Evolutionary conservation across 805 yeast genomes (phyloP), one percentile per base, ranked within the genome.

Genomic region (Kregervanrija pseudodelftensis): DNA sequence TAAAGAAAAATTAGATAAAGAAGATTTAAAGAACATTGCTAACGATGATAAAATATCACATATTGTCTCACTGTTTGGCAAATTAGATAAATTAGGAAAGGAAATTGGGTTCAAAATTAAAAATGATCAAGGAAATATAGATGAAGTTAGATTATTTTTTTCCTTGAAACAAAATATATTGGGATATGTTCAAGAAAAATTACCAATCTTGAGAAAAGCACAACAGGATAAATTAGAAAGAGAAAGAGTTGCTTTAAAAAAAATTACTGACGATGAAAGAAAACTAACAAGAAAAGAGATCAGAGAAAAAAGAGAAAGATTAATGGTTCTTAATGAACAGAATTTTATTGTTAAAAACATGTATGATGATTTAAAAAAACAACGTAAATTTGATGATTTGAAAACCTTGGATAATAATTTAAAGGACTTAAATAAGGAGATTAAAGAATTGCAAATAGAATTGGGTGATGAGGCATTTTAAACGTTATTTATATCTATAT

Each of bases 261-360:
- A 40, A 5, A 12, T 46, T 2, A 32, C 38, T 11, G 32, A 41
- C n/a, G 33, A 38, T 2, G 22, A 30, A 11, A 35, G 22, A 28
- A 60, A 60, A 28, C 55, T 74, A 2, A 71, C 80, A 4, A 72
- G 75, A 53, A 65, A 62, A 41, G 74, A 80, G 49, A 74, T 84
- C 9, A 70, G 89, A 37, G 72, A 72, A 41, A 64, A 71, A 28
- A 65, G 93, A 39, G 91, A 88, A 52, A 82, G 83, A 51, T 64
- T 90, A 46, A 85, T 90, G 83, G 96, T 91, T 10, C 64, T 88
- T 57, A 82, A 82, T 48, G 98, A 90, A 58, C 98, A 90, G 56
- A 71, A 73, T 53, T 90, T 76, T 52, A 63, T 91, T 48, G 80
- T 91, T 3, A 76, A 78, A 46, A 72, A 77, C 12, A 76, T 82